Conservation (phyloP, 2,329 filamentous ascomycete genomes). For the Gyromitra esculenta region DNA sequence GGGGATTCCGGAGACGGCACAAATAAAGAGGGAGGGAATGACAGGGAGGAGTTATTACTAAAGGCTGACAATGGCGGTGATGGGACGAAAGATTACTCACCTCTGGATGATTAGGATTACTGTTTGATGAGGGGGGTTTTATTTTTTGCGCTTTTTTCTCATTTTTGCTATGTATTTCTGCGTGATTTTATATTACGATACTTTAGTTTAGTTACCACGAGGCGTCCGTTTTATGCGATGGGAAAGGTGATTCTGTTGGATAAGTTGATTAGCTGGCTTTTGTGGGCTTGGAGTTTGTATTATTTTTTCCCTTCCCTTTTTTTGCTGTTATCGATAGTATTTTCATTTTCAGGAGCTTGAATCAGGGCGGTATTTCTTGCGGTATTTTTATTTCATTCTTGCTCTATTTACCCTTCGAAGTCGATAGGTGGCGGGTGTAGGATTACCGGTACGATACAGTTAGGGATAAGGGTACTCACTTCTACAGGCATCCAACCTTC, state of each 20-base stretch:
- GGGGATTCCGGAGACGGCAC: not conserved
- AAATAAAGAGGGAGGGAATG: slow-evolving; percentile 4
- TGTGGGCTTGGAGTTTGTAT: slow-evolving; percentile 20
- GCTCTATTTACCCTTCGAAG: not conserved
- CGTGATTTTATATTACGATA: not conserved
- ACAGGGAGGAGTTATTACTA: slow-evolving; percentile 23
- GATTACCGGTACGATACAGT: not conserved
- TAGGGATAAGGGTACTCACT: not conserved
- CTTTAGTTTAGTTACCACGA: not conserved
- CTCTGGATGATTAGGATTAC: slow-evolving; percentile 43
- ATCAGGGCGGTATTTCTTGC: not conserved
- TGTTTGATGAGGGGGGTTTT: not conserved
- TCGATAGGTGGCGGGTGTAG: not conserved
- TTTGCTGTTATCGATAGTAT: not conserved
- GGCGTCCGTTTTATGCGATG: not conserved
- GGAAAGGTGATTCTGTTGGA: not conserved
- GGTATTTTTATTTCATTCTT: not conserved
- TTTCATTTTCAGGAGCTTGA: not conserved
- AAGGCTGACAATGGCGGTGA: slow-evolving; percentile 28
- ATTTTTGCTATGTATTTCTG: not conserved
- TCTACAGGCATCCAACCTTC: no score
- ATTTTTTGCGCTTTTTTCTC: slow-evolving; percentile 9
- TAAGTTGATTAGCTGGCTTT: not conserved
- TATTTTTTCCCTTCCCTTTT: slow-evolving; percentile 1
- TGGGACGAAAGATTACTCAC: slow-evolving; percentile 45